Evolutionary conservation across 305 asterid species (phyloP).

Genomic region (Coffea humblotiana): DNA sequence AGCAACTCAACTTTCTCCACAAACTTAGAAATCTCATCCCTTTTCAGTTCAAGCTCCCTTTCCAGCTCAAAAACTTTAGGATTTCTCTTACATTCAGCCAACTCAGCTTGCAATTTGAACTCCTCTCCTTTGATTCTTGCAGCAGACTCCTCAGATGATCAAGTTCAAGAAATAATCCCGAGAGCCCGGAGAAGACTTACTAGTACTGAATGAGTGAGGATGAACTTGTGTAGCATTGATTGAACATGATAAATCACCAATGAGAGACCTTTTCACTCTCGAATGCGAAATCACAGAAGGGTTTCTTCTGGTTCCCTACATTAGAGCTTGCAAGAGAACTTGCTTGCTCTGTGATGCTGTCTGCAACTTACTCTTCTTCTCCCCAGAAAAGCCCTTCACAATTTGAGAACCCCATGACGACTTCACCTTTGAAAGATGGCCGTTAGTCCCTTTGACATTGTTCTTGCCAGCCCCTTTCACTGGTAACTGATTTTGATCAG

Average conservation of each 20-base stretch:
- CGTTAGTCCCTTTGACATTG: slow-evolving; percentile 49
- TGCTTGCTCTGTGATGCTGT: slow-evolving; percentile 57
- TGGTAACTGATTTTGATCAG: slow-evolving; percentile 69
- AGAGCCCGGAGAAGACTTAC: too few relatives aligned
- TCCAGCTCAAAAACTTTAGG: too few relatives aligned
- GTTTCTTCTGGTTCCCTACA: slow-evolving; percentile 42
- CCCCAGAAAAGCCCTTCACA: slow-evolving; percentile 86
- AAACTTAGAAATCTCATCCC: too few relatives aligned
- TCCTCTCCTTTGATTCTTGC: too few relatives aligned
- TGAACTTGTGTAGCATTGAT: too few relatives aligned
- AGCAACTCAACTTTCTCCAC: too few relatives aligned
- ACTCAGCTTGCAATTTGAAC: too few relatives aligned
- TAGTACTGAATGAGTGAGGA: too few relatives aligned
- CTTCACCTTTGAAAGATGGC: slow-evolving; percentile 58
- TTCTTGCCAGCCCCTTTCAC: slow-evolving; percentile 38
- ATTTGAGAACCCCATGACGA: slow-evolving; percentile 89
- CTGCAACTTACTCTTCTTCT: slow-evolving; percentile 64
- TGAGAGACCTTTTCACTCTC: slow-evolving; percentile 76
- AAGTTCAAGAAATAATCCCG: too few relatives aligned
- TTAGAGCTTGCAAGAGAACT: slow-evolving; percentile 39
- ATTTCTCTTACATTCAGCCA: too few relatives aligned
- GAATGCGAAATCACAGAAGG: slow-evolving; percentile 39
- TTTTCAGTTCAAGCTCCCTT: too few relatives aligned
- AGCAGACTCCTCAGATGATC: too few relatives aligned
- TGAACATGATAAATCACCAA: slow-evolving; percentile 24